Base-by-base conservation (phyloP, 2,329 filamentous ascomycete species). In the Cryphonectria naterciae region DNA sequence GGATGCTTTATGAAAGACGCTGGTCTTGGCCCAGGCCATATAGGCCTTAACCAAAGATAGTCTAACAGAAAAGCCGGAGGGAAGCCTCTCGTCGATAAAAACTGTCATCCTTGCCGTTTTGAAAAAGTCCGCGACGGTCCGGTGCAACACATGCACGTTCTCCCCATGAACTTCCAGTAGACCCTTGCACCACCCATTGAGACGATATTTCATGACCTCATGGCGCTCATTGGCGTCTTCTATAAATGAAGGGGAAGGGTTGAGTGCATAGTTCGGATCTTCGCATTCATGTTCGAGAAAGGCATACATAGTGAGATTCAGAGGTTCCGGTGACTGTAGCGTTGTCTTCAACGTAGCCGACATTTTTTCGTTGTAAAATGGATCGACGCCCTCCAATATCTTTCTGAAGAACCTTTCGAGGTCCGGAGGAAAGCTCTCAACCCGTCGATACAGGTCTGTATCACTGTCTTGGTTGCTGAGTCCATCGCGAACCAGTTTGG, bases 321-420 rank as follows among this genome's bases (percentile, higher is more conserved):
- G 52, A 28, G 52, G 52, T 15, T 6, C 4, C 11, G 52, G 52
- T 2, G n/a, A 25, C 2, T 28, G 52, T 17, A 56, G 10, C 25
- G 52, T 17, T 25, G 28, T 25, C 2, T 28, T 56, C 11, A 56
- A 56, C n/a, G 52, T n/a, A 56, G 52, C 11, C 52, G 65, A 67
- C 65, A 67, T 67, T 15, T 67, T 37, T n/a, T 37, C 28, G 11
- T 61, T 25, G 35, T 67, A 67, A 28, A 67, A 67, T 0, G 65
- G 65, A 35, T 68, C 67, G 4, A 68, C 67, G 7, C 8, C 22
- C 25, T 64, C 67, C 19, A 68, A 13, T 2, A 65, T 68, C 0
- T 22, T 8, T 22, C 8, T 68, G 43, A 68, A 68, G 49, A 68
- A 68, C 19, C 13, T 28, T n/a, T 65, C 58, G 1, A 68, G 37